Evolutionary conservation across 345 rosid genomes (phyloP), one percentile per base, ranked within the genome.

Genomic region (Physaria fendleri): DNA sequence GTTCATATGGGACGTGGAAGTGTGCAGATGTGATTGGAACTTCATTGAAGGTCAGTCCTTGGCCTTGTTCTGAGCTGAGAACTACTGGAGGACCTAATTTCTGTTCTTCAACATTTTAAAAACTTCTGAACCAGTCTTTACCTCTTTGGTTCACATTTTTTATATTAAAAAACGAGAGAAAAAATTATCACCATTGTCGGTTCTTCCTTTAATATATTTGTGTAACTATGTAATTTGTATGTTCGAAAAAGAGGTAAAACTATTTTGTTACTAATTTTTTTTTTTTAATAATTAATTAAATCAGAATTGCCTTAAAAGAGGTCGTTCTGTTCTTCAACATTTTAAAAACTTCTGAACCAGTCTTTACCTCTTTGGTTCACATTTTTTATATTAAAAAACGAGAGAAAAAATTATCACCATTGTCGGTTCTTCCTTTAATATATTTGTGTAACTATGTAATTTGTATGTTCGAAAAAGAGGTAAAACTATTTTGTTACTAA

Each of bases 1-100:
- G 62, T 16, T 14, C 20, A 32, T 55, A 62, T 39, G 71, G 72
- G 33, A 69, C 90, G 18, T 86, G 95, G 85, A 78, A 81, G 46
- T 88, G 98, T 74, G 80, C 95, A 0, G 95, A 84, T 61, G 82
- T 88, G 10, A 76, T 75, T 14, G 98, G 96, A 18, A 74, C 75
- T 25, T 72, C 96, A 10, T 45, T 68, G 10, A 37, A 82, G 78
- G 98, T 88, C 15, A 84, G 72, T 25, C 96, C 98, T 1, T 79
- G 66, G 72, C 90, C 95, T 4, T 88, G 98, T 61, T 75, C 90
- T 1, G 81, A 85, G 46, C 81, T 91, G 22, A 68, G 82, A 59
- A 28, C 77, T 34, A 66, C 66, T 22, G 46, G 76, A 12, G 69
- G 63, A 12, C 34, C 68, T 41, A 66, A 71, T 62, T 69, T 73